Evolutionary conservation across 176 grass and related monocot genomes (phyloP).

Genomic region (Phoenix roebelenii): DNA sequence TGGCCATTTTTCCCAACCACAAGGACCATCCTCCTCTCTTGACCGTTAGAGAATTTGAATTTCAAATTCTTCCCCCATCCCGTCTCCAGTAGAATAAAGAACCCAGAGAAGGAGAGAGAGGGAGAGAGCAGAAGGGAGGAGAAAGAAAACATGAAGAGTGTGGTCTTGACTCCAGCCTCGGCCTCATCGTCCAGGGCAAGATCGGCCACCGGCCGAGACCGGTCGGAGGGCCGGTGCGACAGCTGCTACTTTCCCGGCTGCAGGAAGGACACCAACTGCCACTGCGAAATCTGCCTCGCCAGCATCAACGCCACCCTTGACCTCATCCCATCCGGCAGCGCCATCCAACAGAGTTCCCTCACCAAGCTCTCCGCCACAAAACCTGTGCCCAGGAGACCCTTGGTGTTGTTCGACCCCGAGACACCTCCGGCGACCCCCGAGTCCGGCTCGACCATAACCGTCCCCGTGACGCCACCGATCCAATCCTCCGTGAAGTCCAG

Average conservation of each 20-base stretch:
- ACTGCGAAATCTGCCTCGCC: constrained; percentile 77
- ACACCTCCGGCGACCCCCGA: constrained; percentile 1
- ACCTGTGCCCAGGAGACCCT: not conserved
- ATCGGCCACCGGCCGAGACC: constrained; percentile 7
- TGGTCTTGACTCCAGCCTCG: too few species aligned
- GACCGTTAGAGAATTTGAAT: too few species aligned
- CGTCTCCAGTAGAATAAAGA: too few species aligned
- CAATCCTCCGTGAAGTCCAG: constrained; percentile 39
- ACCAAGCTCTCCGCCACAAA: constrained; percentile 11
- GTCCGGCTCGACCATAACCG: constrained; percentile 4
- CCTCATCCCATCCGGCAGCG: constrained; percentile 39
- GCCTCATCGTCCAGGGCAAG: too few species aligned
- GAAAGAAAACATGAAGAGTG: too few species aligned
- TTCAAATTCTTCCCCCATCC: too few species aligned
- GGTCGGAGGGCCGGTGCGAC: constrained; percentile 19
- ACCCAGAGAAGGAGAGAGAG: too few species aligned
- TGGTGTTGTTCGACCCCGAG: constrained; percentile 17
- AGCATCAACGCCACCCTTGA: constrained; percentile 88
- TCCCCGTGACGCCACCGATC: constrained; percentile 34
- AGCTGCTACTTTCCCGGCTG: constrained; percentile 60
- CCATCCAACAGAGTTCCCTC: constrained; percentile 33
- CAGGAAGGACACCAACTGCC: constrained; percentile 85
- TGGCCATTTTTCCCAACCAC: too few species aligned
- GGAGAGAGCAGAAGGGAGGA: too few species aligned
- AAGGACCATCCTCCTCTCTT: too few species aligned